phyloP scores from a whole-genome alignment of 768 basidiomycete genomes.

The Calvatia gigantea region DNA sequence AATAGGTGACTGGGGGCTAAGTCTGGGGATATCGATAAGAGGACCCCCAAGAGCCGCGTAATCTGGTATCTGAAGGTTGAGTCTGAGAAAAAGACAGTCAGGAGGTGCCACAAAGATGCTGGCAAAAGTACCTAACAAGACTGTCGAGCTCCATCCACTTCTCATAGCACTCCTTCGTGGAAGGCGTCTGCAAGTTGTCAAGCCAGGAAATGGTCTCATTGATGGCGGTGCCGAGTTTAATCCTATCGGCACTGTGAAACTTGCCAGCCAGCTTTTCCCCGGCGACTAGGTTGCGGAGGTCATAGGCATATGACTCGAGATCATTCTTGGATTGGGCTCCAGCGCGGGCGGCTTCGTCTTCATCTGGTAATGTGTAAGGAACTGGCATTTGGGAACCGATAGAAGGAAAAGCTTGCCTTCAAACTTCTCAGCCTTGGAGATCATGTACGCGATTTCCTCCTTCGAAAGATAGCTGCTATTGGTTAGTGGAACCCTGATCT shows the following conservation, averaged over 20 bases:
- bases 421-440: slow-evolving; percentile 90
- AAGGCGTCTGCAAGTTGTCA: slow-evolving; percentile 82
- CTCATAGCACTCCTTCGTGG: slow-evolving; percentile 90
- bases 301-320: slow-evolving; percentile 93
- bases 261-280: slow-evolving; percentile 88
- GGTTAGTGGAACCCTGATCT: slow-evolving; percentile 89
- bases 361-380: too few relatives aligned
- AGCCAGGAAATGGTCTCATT: slow-evolving; percentile 86
- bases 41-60: slow-evolving; percentile 65
- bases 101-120: not conserved
- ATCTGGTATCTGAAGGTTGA: slow-evolving; percentile 73
- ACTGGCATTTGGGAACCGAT: slow-evolving; percentile 13
- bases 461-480: slow-evolving; percentile 95
- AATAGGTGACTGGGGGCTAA: too few relatives aligned
- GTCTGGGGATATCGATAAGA: too few relatives aligned
- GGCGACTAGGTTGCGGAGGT: slow-evolving; percentile 83
- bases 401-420: slow-evolving; percentile 46
- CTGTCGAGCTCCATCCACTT: slow-evolving; percentile 92
- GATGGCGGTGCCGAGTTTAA: slow-evolving; percentile 76
- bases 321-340: slow-evolving; percentile 88
- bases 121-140: slow-evolving; percentile 53
- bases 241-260: slow-evolving; percentile 83
- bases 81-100: slow-evolving; percentile 25
- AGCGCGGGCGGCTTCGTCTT: slow-evolving; percentile 82
- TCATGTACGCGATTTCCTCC: slow-evolving; percentile 99